Conservation (phyloP, 2,329 filamentous ascomycete genomes). For the Acrocalymma vagum region DNA sequence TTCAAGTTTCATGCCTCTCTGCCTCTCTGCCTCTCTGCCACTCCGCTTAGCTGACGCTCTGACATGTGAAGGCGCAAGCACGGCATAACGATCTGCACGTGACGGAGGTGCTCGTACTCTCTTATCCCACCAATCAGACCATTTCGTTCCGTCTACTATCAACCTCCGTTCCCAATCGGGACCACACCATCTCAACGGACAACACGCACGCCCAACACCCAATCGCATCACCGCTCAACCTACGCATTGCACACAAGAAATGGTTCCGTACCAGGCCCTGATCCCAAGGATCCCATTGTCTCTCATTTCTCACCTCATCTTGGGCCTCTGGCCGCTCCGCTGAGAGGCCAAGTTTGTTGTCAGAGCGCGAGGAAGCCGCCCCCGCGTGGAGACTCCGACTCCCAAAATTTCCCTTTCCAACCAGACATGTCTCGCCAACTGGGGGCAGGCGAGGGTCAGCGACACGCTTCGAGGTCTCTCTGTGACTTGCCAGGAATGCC, state of each 20-base stretch:
- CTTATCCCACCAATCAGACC: constrained; percentile 17
- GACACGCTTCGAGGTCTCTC: too few relatives aligned
- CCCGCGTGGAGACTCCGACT: too few relatives aligned
- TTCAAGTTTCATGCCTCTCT: too few relatives aligned
- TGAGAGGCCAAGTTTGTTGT: neutral
- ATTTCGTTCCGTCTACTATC: constrained; percentile 12
- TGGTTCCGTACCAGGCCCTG: too few relatives aligned
- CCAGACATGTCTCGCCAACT: constrained; percentile 16
- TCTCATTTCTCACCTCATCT: constrained; percentile 16
- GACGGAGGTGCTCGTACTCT: constrained; percentile 14
- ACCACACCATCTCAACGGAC: constrained; percentile 5
- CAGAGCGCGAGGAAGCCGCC: too few relatives aligned
- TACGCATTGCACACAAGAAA: too few relatives aligned
- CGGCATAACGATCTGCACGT: constrained; percentile 23
- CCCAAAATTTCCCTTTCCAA: constrained; percentile 29
- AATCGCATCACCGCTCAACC: neutral
- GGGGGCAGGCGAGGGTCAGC: too few relatives aligned
- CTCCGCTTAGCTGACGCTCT: constrained; percentile 6
- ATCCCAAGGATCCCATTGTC: constrained; percentile 26
- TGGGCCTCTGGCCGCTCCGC: constrained; percentile 22
- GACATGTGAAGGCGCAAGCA: constrained; percentile 18
- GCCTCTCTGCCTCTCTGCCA: too few relatives aligned
- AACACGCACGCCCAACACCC: too few relatives aligned
- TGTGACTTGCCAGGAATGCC: too few relatives aligned
- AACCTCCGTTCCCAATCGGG: constrained; percentile 28